These are phyloP conservation scores for Yarrowia deformans DNA, from an alignment of 805 yeast species.

Conservation along the genomic window DNA sequence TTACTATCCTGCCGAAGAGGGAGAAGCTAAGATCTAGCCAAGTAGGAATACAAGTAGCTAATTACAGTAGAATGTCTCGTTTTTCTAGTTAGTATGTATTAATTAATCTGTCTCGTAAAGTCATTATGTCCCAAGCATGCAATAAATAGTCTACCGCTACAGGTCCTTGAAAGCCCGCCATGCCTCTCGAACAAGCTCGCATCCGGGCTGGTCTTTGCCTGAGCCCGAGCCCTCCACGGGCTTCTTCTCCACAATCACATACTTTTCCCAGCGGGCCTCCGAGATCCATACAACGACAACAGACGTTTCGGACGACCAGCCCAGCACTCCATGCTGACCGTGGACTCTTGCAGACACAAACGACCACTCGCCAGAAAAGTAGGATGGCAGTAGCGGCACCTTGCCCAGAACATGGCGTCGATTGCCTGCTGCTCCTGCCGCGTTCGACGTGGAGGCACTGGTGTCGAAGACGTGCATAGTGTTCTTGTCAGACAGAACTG, in stretches of 20 bases:
- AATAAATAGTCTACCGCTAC: slow-evolving; percentile 40
- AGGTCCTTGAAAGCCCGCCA: slow-evolving; percentile 67
- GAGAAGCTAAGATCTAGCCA: slow-evolving; percentile 20
- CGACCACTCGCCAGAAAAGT: slow-evolving; percentile 87
- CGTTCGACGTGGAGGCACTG: slow-evolving; percentile 38
- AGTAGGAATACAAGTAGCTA: background rate
- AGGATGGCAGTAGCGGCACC: slow-evolving; percentile 71
- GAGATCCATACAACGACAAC: slow-evolving; percentile 76
- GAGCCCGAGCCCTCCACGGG: slow-evolving; percentile 44
- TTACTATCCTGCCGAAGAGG: slow-evolving; percentile 15
- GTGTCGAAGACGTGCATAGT: slow-evolving; percentile 86
- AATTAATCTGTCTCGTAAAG: slow-evolving; percentile 9
- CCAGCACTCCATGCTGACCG: slow-evolving; percentile 59
- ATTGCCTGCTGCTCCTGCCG: slow-evolving; percentile 48
- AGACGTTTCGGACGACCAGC: slow-evolving; percentile 80
- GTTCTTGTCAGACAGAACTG: slow-evolving; percentile 86
- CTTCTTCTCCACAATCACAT: slow-evolving; percentile 66
- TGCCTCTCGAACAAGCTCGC: slow-evolving; percentile 71
- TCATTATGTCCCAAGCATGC: slow-evolving; percentile 21
- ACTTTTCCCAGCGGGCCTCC: slow-evolving; percentile 82
- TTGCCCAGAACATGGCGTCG: slow-evolving; percentile 70
- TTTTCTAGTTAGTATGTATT: slow-evolving; percentile 3
- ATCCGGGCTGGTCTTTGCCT: slow-evolving; percentile 49
- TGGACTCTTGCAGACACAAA: slow-evolving; percentile 72
- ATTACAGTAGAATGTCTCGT: background rate